These are phyloP conservation scores for Neofusicoccum kwambonambiense DNA, from an alignment of 2,329 filamentous ascomycete species.

Conservation along the genomic window DNA sequence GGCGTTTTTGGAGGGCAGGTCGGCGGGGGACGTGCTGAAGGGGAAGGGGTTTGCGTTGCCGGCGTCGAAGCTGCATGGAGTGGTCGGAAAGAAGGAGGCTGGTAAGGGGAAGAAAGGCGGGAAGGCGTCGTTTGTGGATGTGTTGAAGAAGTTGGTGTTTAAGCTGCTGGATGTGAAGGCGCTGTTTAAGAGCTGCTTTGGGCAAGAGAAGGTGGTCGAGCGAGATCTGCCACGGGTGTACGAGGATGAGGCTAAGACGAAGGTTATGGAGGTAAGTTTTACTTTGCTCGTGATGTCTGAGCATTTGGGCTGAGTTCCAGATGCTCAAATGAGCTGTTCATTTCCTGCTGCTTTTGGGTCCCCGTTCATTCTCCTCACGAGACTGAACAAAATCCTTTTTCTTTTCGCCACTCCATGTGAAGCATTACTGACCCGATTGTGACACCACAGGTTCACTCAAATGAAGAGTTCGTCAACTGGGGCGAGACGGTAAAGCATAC, in stretches of 20 bases:
- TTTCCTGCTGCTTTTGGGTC: no score
- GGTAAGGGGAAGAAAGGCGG: no score
- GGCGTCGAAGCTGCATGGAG: conserved; percentile 3
- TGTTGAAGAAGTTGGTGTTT: conserved; percentile 22
- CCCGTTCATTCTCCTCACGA: no score
- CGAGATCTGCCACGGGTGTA: no score
- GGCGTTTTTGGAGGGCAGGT: conserved; percentile 30
- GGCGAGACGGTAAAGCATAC: conserved; percentile 41
- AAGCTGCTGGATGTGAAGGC: conserved; percentile 22
- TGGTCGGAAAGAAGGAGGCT: not conserved
- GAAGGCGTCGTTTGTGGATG: not conserved
- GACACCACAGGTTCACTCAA: conserved; percentile 21
- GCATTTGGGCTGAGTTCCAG: no score
- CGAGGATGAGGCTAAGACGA: no score
- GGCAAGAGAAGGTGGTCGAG: no score
- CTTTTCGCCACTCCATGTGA: no score
- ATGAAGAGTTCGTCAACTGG: conserved; percentile 43
- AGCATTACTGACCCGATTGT: not conserved
- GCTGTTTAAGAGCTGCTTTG: conserved; percentile 24
- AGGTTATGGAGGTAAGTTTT: no score
- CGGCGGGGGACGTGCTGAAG: conserved; percentile 25
- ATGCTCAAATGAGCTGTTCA: no score
- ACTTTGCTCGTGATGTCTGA: no score
- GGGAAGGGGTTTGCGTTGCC: conserved; percentile 25
- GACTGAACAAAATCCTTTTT: no score